Conservation (phyloP, 495 filamentous ascomycete species). For the Massariosphaeria phaeospora region DNA sequence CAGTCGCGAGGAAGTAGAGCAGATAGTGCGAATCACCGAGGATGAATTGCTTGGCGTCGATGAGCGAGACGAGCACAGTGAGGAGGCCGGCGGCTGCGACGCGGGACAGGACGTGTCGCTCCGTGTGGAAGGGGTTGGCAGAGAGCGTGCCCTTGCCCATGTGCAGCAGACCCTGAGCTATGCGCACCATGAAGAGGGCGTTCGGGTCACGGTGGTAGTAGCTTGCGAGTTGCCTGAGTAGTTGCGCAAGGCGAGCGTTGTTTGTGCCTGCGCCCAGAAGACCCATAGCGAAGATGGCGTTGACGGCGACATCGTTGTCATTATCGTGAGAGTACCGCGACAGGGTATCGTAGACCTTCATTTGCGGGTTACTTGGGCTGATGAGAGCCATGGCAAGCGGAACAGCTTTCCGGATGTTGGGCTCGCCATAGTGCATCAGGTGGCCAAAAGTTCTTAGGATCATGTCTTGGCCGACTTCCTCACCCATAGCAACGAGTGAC, state of each 20-base stretch:
- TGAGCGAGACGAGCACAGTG: slow-evolving; percentile 81
- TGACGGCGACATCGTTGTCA: slow-evolving; percentile 96
- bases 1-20: slow-evolving; percentile 95
- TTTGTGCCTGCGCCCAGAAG: slow-evolving; percentile 95
- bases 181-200: slow-evolving; percentile 96
- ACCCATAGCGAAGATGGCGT: slow-evolving; percentile 99
- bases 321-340: slow-evolving; percentile 99
- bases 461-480: slow-evolving; percentile 98
- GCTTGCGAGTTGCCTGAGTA: slow-evolving; percentile 88
- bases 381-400: slow-evolving; percentile 97
- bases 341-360: slow-evolving; percentile 99
- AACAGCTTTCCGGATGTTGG: slow-evolving; percentile 93
- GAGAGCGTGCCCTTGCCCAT: slow-evolving; percentile 99
- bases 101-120: slow-evolving; percentile 87
- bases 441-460: slow-evolving; percentile 95
- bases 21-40: slow-evolving; percentile 86
- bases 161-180: slow-evolving; percentile 93
- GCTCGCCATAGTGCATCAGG: slow-evolving; percentile 97
- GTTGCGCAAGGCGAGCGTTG: slow-evolving; percentile 91
- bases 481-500: slow-evolving; percentile 93
- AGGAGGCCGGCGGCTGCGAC: slow-evolving; percentile 88
- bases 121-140: slow-evolving; percentile 95
- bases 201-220: slow-evolving; percentile 97
- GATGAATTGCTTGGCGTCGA: slow-evolving; percentile 93
- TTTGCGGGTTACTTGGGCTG: slow-evolving; percentile 95